phyloP scores from a whole-genome alignment of 2,329 filamentous ascomycete species.

The Epichloe sylvatica region DNA sequence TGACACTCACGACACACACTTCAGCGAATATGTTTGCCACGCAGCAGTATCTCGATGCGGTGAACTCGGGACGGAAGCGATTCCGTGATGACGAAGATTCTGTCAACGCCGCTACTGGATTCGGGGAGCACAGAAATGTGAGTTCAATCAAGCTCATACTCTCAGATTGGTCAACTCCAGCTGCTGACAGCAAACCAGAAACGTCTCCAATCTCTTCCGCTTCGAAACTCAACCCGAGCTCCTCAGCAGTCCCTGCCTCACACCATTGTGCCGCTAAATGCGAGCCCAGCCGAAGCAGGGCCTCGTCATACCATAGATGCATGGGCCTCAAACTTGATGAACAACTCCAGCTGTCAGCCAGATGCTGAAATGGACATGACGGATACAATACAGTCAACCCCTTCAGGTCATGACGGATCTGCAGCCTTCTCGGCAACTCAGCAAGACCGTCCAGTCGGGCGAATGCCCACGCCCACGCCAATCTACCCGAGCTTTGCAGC shows the following conservation, averaged over 20 bases:
- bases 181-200: constrained; percentile 27
- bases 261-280: constrained; percentile 27
- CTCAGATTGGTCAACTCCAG: neutral
- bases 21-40: constrained; percentile 23
- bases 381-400: constrained; percentile 15
- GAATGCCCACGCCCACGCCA: constrained; percentile 46
- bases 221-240: constrained; percentile 30
- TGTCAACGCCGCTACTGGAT: constrained; percentile 25
- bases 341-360: constrained; percentile 8
- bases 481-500: constrained; percentile 45
- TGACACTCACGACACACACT: neutral
- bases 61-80: constrained; percentile 29
- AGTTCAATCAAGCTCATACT: constrained; percentile 9
- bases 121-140: constrained; percentile 38
- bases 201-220: constrained; percentile 38
- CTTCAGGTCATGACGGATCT: constrained; percentile 11
- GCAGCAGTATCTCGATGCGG: constrained; percentile 18
- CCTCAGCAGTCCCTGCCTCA: constrained; percentile 17
- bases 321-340: constrained; percentile 17
- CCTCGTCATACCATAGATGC: constrained; percentile 19
- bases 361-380: constrained; percentile 39
- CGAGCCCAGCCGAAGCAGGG: constrained; percentile 24
- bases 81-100: constrained; percentile 32
- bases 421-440: neutral
- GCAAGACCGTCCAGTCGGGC: constrained; percentile 20